These are phyloP conservation scores for Pichia norvegensis DNA, from an alignment of 1,139 yeast species.

Conservation along the genomic window DNA sequence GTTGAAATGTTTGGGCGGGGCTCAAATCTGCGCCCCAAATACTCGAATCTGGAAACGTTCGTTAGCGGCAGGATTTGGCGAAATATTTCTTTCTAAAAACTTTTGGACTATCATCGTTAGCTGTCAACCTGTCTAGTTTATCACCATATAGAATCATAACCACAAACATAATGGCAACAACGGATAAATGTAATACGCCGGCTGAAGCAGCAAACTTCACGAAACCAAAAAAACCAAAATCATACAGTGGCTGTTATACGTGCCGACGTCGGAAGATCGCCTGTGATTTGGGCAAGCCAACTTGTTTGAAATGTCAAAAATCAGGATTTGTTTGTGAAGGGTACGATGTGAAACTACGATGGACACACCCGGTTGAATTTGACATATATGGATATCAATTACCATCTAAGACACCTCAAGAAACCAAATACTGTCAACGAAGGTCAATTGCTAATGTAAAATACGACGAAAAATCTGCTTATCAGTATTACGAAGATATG, in stretches of 20 bases:
- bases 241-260: slow-evolving; percentile 52
- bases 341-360: slow-evolving; percentile 68
- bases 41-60: background rate
- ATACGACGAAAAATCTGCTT: slow-evolving; percentile 53
- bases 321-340: slow-evolving; percentile 69
- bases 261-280: slow-evolving; percentile 53
- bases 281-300: slow-evolving; percentile 49
- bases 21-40: background rate
- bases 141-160: background rate
- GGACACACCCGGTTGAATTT: slow-evolving; percentile 42
- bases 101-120: background rate
- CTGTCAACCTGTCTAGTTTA: background rate
- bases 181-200: background rate
- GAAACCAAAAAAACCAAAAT: slow-evolving; percentile 20
- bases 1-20: too few species aligned
- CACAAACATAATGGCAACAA: too few species aligned
- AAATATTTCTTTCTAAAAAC: background rate
- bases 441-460: slow-evolving; percentile 70
- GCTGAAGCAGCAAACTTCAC: background rate
- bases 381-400: slow-evolving; percentile 28
- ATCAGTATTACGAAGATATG: slow-evolving; percentile 73
- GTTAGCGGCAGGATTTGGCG: background rate
- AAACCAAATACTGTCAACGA: slow-evolving; percentile 51
- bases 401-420: slow-evolving; percentile 28
- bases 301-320: slow-evolving; percentile 45